Base-by-base conservation (phyloP, 148 eudicot species). In the Chenopodium formosanum region DNA sequence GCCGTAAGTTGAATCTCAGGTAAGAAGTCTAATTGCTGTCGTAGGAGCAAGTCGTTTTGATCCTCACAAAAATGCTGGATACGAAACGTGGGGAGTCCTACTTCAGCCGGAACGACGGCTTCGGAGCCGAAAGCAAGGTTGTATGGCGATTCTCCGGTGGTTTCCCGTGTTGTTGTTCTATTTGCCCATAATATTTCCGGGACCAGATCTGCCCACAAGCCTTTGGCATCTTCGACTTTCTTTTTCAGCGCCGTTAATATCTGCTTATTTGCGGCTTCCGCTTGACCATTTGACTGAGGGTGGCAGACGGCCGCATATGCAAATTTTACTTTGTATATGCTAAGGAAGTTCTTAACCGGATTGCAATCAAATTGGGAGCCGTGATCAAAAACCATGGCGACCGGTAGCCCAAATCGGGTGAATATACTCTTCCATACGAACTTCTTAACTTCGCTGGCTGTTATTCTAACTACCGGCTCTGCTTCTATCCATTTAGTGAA, bases 291-390 rank as follows among this genome's bases (percentile, higher is more conserved):
- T 0, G 0, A 9, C 13, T 56, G 2, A 3, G 62, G 62, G 1
- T 56, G 62, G 14, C 16, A 56, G 0, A 56, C 62, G 0, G 62
- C 10, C 0, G 62, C 62, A 9, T 11, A 56, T 1, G 20, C 62
- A 3, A 56, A 56, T 2, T 56, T 56, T 16, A 6, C 62, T 17
- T 56, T 56, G 13, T 11, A 56, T 19, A 11, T 56, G 0, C 1
- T 0, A 1, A 56, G 0, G 1, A 11, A 1, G 62, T 9, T 0
- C 1, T 17, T 7, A 0, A 56, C 10, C 1, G 16, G 16, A 0
- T 56, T 56, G 2, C 13, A 56, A 9, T 56, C 62, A 9, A 56
- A 56, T 11, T 56, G 62, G 11, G 13, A 12, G 0, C 62, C 62
- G 14, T 56, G 17, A 56, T 56, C 62, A 16, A 56, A 56, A 1